These are phyloP conservation scores for Piper longum DNA, from an alignment of 164 flowering plant genomes.

Conservation along the genomic window DNA sequence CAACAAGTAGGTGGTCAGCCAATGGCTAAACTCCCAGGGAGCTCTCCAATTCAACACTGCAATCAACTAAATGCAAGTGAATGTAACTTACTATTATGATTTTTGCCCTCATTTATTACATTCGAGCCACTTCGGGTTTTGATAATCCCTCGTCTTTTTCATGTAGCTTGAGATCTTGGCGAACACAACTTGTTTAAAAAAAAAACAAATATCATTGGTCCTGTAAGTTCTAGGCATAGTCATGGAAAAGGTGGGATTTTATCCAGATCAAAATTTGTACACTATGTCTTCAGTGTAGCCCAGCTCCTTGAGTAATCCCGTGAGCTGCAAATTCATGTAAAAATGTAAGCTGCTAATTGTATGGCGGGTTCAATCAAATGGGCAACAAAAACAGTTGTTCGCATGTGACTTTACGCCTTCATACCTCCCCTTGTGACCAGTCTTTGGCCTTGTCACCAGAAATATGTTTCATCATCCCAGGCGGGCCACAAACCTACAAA, in stretches of 20 bases:
- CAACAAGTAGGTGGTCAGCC: conserved; percentile 16
- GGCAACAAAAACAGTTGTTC: neutral
- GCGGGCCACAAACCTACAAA: conserved; percentile 88
- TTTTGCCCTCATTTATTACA: neutral
- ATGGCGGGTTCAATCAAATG: neutral
- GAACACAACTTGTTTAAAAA: neutral
- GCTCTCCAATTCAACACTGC: conserved; percentile 39
- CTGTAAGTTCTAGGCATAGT: neutral
- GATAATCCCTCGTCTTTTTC: neutral
- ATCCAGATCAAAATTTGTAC: conserved; percentile 58
- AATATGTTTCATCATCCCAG: conserved; percentile 88
- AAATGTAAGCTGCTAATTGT: neutral
- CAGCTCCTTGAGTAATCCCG: conserved; percentile 75
- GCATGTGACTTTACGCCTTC: neutral
- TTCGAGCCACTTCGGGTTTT: neutral
- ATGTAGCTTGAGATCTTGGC: neutral
- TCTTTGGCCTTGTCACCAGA: conserved; percentile 88
- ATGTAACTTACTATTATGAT: neutral
- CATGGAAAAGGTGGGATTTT: neutral
- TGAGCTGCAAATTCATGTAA: conserved; percentile 29
- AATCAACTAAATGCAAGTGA: neutral
- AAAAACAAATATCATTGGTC: neutral
- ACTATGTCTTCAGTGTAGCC: conserved; percentile 89
- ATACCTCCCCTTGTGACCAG: conserved; percentile 80
- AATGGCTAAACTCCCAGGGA: conserved; percentile 55